phyloP scores from a whole-genome alignment of 495 filamentous ascomycete genomes.

The Podospora appendiculata region DNA sequence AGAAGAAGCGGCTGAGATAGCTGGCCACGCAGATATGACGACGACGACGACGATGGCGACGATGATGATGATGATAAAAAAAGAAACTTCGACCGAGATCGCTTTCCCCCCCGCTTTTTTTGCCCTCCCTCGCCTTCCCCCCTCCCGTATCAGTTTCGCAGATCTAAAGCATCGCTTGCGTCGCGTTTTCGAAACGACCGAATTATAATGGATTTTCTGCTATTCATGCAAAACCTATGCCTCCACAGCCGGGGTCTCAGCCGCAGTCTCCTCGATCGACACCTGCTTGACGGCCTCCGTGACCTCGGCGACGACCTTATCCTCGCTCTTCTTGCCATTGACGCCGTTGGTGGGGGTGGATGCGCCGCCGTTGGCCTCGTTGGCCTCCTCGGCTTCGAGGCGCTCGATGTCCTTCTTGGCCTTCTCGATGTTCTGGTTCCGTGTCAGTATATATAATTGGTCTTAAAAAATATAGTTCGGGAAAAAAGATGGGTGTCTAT shows the following conservation, averaged over 20 bases:
- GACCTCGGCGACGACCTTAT: conserved; percentile 34
- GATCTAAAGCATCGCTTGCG: no score
- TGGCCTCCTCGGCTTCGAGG: conserved; percentile 49
- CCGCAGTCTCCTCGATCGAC: conserved; percentile 60
- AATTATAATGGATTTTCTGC: no score
- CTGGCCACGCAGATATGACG: no score
- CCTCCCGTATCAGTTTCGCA: no score
- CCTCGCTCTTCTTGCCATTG: conserved; percentile 28
- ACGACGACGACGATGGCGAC: no score
- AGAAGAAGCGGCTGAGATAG: no score
- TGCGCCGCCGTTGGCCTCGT: conserved; percentile 23
- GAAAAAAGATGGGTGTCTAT: conserved; percentile 5
- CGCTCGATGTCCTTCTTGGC: conserved; percentile 57
- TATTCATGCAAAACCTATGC: conserved; percentile 1
- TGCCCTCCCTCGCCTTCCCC: no score
- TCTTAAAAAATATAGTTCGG: no score
- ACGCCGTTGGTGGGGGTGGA: conserved; percentile 28
- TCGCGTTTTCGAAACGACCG: no score
- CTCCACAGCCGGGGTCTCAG: conserved; percentile 35
- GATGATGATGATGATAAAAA: no score
- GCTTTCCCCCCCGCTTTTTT: no score
- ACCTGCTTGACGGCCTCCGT: conserved; percentile 60
- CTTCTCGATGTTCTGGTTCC: conserved; percentile 68
- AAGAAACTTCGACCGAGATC: no score
- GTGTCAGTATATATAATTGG: not conserved